Evolutionary conservation across 2,329 filamentous ascomycete genomes (phyloP), one percentile per base, ranked within the genome.

Genomic region (Botrytis fabae): DNA sequence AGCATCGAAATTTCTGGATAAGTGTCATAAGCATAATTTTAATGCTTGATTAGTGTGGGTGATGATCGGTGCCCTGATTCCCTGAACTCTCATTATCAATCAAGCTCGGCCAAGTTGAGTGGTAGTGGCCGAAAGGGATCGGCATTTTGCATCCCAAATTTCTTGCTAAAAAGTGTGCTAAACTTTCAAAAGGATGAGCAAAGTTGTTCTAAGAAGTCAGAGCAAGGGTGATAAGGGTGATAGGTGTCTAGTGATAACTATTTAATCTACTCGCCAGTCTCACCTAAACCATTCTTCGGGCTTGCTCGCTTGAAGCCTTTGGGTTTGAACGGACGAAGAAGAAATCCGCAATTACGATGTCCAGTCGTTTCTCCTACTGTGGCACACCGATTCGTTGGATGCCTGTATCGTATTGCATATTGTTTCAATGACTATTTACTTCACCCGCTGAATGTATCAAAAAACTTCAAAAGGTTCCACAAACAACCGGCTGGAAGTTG

Each of bases 21-120:
- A 61, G 22, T 61, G 44, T 38, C 46, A 51, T 66, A 66, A 66
- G 46, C 63, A 66, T 66, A 66, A 66, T 66, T 66, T 66, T 28
- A 51, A 40, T 68, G 64, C 64, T 66, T 54, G 25, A 68, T 42
- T 68, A 66, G 64, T 51, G 22, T 51, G 46, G 48, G 48, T 54
- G 64, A 51, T 42, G 48, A 54, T 57, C 46, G 32, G 35, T 38
- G 32, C 44, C 44, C 22, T 16, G n/a, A 66, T 54, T n/a, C 48
- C 48, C 5, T 54, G 35, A 66, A 48, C 20, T 32, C 63, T 68
- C 28, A 54, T 68, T 28, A 54, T 18, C 44, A 66, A 54, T 57
- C 64, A 68, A 54, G 64, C 64, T 28, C 46, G 51, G 46, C n/a
- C 64, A 22, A 54, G 14, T 66, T 54, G 7, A 35, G 32, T 51